Base-by-base conservation (phyloP, 176 grass and related monocot species). In the Musa itinerans region DNA sequence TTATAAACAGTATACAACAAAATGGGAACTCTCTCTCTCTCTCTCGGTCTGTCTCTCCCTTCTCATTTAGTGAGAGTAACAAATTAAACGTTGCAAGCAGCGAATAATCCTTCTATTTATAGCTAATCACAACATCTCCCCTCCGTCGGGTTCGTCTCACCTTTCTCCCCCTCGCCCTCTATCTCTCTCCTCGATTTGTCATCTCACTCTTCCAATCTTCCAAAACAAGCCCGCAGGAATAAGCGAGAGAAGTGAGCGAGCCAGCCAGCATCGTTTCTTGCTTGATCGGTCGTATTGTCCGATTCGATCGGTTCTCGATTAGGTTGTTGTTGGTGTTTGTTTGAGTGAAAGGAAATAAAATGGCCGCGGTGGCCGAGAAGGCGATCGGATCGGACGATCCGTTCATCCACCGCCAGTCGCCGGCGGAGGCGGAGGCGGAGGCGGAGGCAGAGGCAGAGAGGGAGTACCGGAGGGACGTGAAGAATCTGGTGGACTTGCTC, bases 401-500 rank as follows among this genome's bases (percentile, higher is more conserved):
- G 24, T 29, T 29, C 25, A 15, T 43, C 65, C 65, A 6, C 25
- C 26, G 24, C 27, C 65, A 68, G 65, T 10, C 10, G 22, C 65
- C 65, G 65, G 65, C 24, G 13, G 57, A 15, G 17, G 57, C 57
- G 0, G 25, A 34, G 11, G 14, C 24, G 13, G 65, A 68, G 25
- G 65, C 24, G 13, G 57, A 15, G 17, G 57, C 57, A 0, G 25
- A 34, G 11, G 14, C 24, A 25, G 65, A 68, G 25, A 8, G 12
- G 26, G 26, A 68, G 65, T 48, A 68, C 65, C 65, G 14, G 11
- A 2, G 65, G 26, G 65, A 68, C 6, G 65, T 68, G 24, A 26
- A 68, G 21, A 19, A 68, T 23, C 65, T 68, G 26, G 65, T 68
- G 24, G 24, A 68, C 34, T 68, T 68, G 65, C 65, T 68, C 65